These are phyloP conservation scores for Cercospora zeina DNA, from an alignment of 2,329 filamentous ascomycete species.

Conservation along the genomic window DNA sequence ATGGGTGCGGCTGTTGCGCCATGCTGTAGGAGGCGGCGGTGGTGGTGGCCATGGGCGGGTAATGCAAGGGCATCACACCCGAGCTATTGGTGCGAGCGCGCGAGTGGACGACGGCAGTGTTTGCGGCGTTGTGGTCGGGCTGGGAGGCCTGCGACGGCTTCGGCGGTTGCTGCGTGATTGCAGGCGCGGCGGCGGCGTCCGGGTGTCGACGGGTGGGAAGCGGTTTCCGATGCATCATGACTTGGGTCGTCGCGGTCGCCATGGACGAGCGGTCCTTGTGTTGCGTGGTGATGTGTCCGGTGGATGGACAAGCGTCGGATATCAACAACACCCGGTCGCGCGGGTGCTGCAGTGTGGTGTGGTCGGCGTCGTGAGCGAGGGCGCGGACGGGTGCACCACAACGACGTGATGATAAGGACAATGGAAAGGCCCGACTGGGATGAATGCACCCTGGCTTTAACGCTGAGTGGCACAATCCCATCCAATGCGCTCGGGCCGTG, in stretches of 20 bases:
- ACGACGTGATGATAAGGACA: constrained; percentile 4
- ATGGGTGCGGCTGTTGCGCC: constrained; percentile 23
- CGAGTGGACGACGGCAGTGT: constrained; percentile 39
- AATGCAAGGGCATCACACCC: constrained; percentile 30
- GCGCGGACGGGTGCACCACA: too few species aligned
- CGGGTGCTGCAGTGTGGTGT: too few species aligned
- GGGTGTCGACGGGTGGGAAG: constrained; percentile 12
- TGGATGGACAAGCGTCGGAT: not conserved
- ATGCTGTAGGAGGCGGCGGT: constrained; percentile 29
- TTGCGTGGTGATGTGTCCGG: too few species aligned
- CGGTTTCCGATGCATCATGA: constrained; percentile 16
- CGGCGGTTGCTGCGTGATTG: constrained; percentile 17
- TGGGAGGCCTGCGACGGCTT: constrained; percentile 21
- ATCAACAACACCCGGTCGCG: not conserved
- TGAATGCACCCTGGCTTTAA: not conserved
- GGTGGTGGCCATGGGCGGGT: constrained; percentile 24
- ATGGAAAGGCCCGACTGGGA: constrained; percentile 9
- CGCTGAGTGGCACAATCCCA: constrained; percentile 3
- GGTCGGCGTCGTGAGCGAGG: not conserved
- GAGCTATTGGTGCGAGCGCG: constrained; percentile 47
- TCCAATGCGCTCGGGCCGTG: not conserved
- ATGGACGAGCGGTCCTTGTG: too few species aligned
- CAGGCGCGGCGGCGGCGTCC: constrained; percentile 7
- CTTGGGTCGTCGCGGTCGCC: constrained; percentile 12
- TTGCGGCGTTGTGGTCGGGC: constrained; percentile 31